Percentiles rank a stretch among this genome's conserved stretches.
These are phyloP conservation scores for Stylosanthes scabra DNA, from an alignment of 331 rosid species.

Conservation along the genomic window DNA sequence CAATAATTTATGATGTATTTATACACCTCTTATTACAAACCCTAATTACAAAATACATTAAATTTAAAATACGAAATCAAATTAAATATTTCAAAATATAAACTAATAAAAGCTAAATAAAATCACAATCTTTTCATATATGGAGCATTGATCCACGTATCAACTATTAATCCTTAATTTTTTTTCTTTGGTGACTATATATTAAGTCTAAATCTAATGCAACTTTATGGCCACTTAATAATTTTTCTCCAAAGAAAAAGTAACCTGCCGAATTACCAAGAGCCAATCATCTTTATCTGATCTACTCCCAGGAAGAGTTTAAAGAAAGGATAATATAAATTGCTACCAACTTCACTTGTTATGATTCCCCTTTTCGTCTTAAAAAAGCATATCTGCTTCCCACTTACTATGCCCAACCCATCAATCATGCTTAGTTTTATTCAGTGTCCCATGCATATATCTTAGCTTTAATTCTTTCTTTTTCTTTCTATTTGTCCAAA, in stretches of 20 bases:
- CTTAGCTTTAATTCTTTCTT: neutral
- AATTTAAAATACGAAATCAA: too few relatives aligned
- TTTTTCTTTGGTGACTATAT: too few relatives aligned
- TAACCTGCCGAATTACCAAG: conserved; percentile 10
- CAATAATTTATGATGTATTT: too few relatives aligned
- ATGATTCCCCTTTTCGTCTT: neutral
- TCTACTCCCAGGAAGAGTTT: conserved; percentile 3
- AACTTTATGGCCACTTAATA: too few relatives aligned
- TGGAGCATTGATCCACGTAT: too few relatives aligned
- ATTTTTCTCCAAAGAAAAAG: neutral
- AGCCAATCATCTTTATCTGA: conserved; percentile 10
- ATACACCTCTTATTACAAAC: too few relatives aligned
- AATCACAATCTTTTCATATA: too few relatives aligned
- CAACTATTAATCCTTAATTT: too few relatives aligned
- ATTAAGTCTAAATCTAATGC: neutral
- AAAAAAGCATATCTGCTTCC: conserved; percentile 26
- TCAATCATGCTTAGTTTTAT: neutral
- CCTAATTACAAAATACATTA: too few relatives aligned
- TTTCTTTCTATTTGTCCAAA: conserved; percentile 29
- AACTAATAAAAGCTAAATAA: too few relatives aligned
- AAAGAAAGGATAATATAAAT: neutral
- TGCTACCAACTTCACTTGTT: conserved; percentile 36
- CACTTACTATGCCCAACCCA: conserved; percentile 16
- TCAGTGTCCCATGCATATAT: conserved; percentile 15
- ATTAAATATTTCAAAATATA: too few relatives aligned